A percentile compares a stretch with the other conserved stretches of the same genome.
These are phyloP conservation scores for Talaromyces ruber DNA, from an alignment of 495 filamentous ascomycete species.

Conservation along the genomic window DNA sequence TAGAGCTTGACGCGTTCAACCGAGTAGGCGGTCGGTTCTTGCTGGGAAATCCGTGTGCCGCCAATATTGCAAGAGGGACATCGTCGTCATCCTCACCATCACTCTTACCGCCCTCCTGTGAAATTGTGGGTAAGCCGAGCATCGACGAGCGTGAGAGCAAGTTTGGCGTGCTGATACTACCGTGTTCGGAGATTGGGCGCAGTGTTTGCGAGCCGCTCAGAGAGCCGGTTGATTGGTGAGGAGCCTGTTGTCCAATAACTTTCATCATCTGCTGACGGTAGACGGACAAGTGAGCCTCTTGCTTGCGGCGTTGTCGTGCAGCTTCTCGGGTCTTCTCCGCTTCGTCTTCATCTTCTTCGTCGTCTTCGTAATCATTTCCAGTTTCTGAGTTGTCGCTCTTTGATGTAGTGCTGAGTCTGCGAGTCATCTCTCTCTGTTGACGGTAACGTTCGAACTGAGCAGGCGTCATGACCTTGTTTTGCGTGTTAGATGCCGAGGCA, in stretches of 20 bases:
- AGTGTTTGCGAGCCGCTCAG: constrained; percentile 16
- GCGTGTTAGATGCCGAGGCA: constrained; percentile 28
- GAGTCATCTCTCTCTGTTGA: constrained; percentile 63
- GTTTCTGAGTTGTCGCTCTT: constrained; percentile 40
- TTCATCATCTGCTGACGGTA: constrained; percentile 98
- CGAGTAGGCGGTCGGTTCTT: constrained; percentile 72
- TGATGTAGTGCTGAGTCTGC: constrained; percentile 39
- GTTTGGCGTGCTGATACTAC: constrained; percentile 38
- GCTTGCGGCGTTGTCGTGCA: constrained; percentile 72
- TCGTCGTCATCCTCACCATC: constrained; percentile 78
- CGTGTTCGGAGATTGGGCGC: constrained; percentile 30
- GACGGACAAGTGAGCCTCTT: constrained; percentile 83
- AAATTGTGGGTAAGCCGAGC: constrained; percentile 19
- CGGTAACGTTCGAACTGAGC: constrained; percentile 80
- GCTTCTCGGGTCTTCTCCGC: constrained; percentile 62
- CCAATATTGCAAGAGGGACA: constrained; percentile 77
- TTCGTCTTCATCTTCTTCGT: constrained; percentile 88
- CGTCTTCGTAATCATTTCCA: constrained; percentile 51
- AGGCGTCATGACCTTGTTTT: constrained; percentile 80
- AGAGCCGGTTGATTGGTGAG: constrained; percentile 15
- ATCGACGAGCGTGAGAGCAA: constrained; percentile 24
- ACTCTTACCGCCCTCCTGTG: constrained; percentile 35
- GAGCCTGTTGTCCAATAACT: constrained; percentile 66
- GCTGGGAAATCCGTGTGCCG: constrained; percentile 87
- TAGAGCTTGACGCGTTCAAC: constrained; percentile 55